phyloP scores from a whole-genome alignment of 176 grass and related monocot species.

The Lolium rigidum region DNA sequence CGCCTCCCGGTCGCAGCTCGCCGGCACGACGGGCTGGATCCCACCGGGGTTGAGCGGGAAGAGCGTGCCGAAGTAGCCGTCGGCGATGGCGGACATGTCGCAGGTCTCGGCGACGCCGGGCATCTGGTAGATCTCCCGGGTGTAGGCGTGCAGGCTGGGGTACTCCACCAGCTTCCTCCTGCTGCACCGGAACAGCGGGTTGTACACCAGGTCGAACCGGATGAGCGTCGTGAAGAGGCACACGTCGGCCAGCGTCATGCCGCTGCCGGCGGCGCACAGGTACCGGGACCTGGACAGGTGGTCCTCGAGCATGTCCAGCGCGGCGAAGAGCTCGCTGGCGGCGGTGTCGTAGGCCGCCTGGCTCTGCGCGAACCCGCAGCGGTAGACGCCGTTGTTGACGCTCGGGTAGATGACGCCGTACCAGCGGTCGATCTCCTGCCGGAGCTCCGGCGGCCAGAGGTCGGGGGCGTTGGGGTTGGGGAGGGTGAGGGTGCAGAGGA shows the following conservation, averaged over 20 bases:
- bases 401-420: conserved; percentile 79
- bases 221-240: conserved; percentile 96
- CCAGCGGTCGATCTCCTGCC: conserved; percentile 83
- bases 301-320: conserved; percentile 68
- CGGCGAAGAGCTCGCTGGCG: conserved; percentile 61
- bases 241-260: conserved; percentile 79
- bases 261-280: conserved; percentile 63
- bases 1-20: conserved; percentile 46
- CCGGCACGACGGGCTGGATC: conserved; percentile 69
- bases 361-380: conserved; percentile 95
- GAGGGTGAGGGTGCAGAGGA: conserved; percentile 57
- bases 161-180: conserved; percentile 84
- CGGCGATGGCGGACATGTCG: conserved; percentile 77
- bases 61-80: conserved; percentile 81
- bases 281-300: conserved; percentile 72
- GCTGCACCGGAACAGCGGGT: conserved; percentile 90
- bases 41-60: conserved; percentile 88
- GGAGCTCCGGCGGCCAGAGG: conserved; percentile 70
- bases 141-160: conserved; percentile 81
- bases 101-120: conserved; percentile 78
- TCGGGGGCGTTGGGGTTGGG: conserved; percentile 10
- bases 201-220: conserved; percentile 84
- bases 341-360: conserved; percentile 83
- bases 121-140: conserved; percentile 88
- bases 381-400: conserved; percentile 91